Percentiles rank a stretch among this genome's conserved stretches.
Conservation (phyloP, 345 rosid species). For the Acer saccharum region DNA sequence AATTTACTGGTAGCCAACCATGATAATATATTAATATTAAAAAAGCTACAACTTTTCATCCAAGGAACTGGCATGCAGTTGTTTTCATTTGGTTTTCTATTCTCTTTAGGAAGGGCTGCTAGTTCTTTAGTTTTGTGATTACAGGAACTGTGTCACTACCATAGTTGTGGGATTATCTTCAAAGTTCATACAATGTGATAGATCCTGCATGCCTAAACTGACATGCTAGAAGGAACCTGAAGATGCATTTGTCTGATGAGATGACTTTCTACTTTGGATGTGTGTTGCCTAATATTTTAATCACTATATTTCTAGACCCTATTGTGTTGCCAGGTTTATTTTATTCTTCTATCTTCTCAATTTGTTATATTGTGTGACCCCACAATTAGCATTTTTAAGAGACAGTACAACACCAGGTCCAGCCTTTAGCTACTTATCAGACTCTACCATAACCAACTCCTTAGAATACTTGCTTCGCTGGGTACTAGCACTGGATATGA, state of each 20-base stretch:
- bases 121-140: not conserved
- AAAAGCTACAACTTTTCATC: not conserved
- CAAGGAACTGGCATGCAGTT: not conserved
- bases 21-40: not conserved
- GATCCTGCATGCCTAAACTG: constrained; percentile 3
- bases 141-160: not conserved
- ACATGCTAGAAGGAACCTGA: not conserved
- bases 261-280: not conserved
- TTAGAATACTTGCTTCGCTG: not conserved
- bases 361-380: not conserved
- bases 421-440: not conserved
- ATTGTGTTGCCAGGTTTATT: not conserved
- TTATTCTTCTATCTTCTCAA: not conserved
- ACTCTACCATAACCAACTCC: not conserved
- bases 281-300: not conserved
- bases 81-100: not conserved
- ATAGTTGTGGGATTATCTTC: not conserved
- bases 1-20: not conserved
- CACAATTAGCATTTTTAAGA: not conserved
- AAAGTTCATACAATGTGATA: not conserved
- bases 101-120: not conserved
- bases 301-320: not conserved
- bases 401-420: not conserved
- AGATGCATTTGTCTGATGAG: not conserved
- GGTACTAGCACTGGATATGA: not conserved